phyloP scores from a whole-genome alignment of 2,329 filamentous ascomycete genomes.

The Zymoseptoria crescenta region DNA sequence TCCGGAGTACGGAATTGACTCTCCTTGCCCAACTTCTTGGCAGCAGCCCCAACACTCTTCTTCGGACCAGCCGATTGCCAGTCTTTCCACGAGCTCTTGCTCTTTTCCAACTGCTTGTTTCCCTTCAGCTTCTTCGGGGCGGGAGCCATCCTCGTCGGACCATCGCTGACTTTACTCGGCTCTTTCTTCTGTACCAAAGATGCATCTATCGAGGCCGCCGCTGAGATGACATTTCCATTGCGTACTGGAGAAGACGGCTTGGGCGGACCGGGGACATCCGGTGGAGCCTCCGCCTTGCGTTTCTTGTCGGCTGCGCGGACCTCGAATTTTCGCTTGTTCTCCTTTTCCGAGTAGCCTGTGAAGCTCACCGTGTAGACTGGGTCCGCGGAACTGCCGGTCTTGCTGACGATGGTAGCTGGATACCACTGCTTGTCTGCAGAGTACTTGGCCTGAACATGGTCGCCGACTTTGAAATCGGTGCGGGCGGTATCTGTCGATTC shows the following conservation, averaged over 20 bases:
- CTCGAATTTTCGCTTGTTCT: conserved; percentile 71
- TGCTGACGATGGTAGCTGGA: conserved; percentile 82
- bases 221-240: conserved; percentile 54
- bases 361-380: conserved; percentile 94
- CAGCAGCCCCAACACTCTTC: conserved; percentile 18
- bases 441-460: conserved; percentile 86
- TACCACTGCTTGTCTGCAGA: conserved; percentile 87
- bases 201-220: conserved; percentile 58
- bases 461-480: conserved; percentile 72
- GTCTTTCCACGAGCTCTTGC: conserved; percentile 91
- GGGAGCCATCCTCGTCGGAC: conserved; percentile 36
- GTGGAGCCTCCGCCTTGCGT: conserved; percentile 70
- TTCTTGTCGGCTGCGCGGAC: conserved; percentile 65
- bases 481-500: conserved; percentile 29
- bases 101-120: conserved; percentile 81
- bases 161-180: conserved; percentile 55
- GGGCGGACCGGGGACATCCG: conserved; percentile 35
- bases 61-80: conserved; percentile 64
- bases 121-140: conserved; percentile 75
- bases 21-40: conserved; percentile 23
- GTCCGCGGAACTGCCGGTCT: conserved; percentile 83
- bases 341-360: conserved; percentile 74
- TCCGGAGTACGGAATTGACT: conserved; percentile 58
- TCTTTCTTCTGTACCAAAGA: conserved; percentile 56
- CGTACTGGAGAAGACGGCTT: conserved; percentile 31